phyloP scores from a whole-genome alignment of 805 yeast species.

The Hanseniaspora pseudoguilliermondii region DNA sequence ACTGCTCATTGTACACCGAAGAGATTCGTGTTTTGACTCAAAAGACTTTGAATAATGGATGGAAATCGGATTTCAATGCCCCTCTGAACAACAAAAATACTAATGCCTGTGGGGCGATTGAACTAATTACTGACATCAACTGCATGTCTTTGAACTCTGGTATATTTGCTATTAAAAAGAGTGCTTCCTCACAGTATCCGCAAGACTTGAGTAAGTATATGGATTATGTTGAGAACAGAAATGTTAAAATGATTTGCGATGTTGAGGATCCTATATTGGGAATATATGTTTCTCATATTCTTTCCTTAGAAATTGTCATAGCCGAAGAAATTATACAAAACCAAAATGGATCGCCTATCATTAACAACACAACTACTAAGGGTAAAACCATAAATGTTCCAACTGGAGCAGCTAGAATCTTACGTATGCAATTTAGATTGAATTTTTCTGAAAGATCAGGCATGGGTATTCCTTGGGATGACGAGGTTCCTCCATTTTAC shows the following conservation, averaged over 20 bases:
- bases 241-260: conserved; percentile 55
- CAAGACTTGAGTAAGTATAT: conserved; percentile 21
- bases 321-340: conserved; percentile 70
- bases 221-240: conserved; percentile 19
- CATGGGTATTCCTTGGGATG: conserved; percentile 95
- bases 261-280: conserved; percentile 73
- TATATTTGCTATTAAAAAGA: conserved; percentile 33
- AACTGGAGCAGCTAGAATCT: conserved; percentile 89
- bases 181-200: conserved; percentile 28
- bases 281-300: conserved; percentile 56
- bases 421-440: conserved; percentile 88
- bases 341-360: conserved; percentile 24
- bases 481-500: conserved; percentile 95
- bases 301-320: conserved; percentile 79
- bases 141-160: conserved; percentile 48
- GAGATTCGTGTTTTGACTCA: conserved; percentile 60
- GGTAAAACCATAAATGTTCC: conserved; percentile 46
- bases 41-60: conserved; percentile 79
- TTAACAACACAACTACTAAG: conserved; percentile 3
- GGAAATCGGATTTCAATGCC: conserved; percentile 73
- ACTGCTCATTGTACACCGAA: conserved; percentile 45
- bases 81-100: neutral
- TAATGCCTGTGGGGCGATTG: conserved; percentile 51
- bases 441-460: conserved; percentile 82
- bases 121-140: conserved; percentile 58